phyloP scores from a whole-genome alignment of 805 yeast species.

The Yamadazyma ubonensis region DNA sequence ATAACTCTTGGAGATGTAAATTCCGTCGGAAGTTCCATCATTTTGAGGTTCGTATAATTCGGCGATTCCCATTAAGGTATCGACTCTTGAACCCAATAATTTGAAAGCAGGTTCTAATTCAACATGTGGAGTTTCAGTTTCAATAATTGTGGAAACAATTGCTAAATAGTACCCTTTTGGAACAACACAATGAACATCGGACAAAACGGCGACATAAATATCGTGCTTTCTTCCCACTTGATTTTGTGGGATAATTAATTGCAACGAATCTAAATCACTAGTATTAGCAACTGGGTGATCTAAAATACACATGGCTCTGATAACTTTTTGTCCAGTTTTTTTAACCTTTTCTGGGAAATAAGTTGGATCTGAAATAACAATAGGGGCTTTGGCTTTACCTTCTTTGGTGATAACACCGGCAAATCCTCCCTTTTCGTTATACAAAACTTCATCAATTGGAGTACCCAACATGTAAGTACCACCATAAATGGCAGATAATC shows the following conservation, averaged over 20 bases:
- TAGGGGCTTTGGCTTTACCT: constrained; percentile 87
- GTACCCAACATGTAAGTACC: constrained; percentile 98
- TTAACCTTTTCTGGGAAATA: constrained; percentile 85
- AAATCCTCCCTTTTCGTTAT: constrained; percentile 63
- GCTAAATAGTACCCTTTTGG: constrained; percentile 89
- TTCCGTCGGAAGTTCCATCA: constrained; percentile 77
- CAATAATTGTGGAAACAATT: constrained; percentile 90
- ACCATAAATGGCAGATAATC: constrained; percentile 95
- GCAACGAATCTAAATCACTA: constrained; percentile 80
- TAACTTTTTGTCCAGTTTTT: constrained; percentile 70
- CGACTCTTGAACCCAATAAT: constrained; percentile 74
- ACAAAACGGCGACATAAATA: constrained; percentile 88
- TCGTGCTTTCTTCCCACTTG: constrained; percentile 92
- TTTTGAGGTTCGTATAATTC: constrained; percentile 84
- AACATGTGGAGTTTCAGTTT: constrained; percentile 86
- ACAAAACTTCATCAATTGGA: constrained; percentile 86
- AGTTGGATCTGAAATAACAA: constrained; percentile 96
- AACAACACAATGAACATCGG: constrained; percentile 86
- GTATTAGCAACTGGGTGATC: constrained; percentile 88
- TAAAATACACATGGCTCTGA: constrained; percentile 83
- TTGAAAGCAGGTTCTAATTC: constrained; percentile 95
- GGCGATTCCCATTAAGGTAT: constrained; percentile 90
- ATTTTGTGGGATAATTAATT: constrained; percentile 94
- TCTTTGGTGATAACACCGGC: constrained; percentile 88
- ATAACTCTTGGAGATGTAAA: constrained; percentile 83